phyloP scores from a whole-genome alignment of 148 eudicot species.

The Rhododendron williamsianum region DNA sequence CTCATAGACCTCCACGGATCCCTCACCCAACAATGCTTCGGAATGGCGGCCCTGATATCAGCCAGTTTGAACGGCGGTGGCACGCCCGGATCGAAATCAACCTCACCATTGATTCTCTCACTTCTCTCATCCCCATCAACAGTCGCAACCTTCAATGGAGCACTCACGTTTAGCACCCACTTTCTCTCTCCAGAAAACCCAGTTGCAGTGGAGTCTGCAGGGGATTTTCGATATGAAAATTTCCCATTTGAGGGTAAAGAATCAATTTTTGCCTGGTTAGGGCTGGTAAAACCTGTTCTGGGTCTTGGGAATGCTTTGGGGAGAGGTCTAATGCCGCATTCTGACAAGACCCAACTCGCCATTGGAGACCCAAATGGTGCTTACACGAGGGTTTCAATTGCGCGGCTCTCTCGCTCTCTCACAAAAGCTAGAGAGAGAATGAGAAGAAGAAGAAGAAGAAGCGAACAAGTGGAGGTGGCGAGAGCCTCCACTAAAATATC shows the following conservation, averaged over 20 bases:
- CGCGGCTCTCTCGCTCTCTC: slow-evolving; percentile 2
- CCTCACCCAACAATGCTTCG: slow-evolving; percentile 46
- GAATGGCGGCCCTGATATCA: slow-evolving; percentile 39
- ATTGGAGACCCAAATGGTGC: slow-evolving; percentile 25
- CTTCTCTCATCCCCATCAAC: slow-evolving; percentile 15
- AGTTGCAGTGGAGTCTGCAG: slow-evolving; percentile 29
- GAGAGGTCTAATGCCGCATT: slow-evolving; percentile 67
- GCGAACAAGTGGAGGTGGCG: too few relatives aligned
- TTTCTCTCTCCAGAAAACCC: slow-evolving; percentile 19
- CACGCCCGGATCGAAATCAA: slow-evolving; percentile 24
- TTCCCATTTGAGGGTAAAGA: slow-evolving; percentile 14
- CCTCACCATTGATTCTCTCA: slow-evolving; percentile 17
- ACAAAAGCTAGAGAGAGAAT: not conserved
- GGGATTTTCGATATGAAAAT: slow-evolving; percentile 21
- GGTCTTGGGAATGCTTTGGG: slow-evolving; percentile 43
- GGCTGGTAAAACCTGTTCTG: slow-evolving; percentile 25
- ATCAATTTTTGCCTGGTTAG: slow-evolving; percentile 25
- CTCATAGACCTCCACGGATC: slow-evolving; percentile 37
- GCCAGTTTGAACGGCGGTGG: slow-evolving; percentile 36
- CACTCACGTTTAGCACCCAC: slow-evolving; percentile 12
- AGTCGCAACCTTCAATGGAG: slow-evolving; percentile 15
- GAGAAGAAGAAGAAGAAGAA: too few relatives aligned
- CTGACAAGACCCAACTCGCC: slow-evolving; percentile 78
- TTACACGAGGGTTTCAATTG: not conserved
- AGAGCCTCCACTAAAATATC: too few relatives aligned